Evolutionary conservation across 805 yeast genomes (phyloP).

Genomic region (Saccharomycopsis lassenensis): DNA sequence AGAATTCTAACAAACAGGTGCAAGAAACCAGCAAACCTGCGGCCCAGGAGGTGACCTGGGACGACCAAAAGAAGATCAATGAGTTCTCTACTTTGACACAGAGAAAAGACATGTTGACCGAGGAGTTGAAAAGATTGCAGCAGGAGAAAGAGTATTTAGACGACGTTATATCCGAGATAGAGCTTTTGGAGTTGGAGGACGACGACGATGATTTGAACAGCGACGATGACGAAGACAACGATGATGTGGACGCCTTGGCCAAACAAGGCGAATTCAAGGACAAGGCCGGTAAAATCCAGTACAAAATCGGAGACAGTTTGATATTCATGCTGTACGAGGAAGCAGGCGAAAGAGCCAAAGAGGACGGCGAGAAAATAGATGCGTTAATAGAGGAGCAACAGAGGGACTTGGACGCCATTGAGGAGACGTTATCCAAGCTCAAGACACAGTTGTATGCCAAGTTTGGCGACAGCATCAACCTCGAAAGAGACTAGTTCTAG

Average conservation of each 20-base stretch:
- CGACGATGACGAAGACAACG: slow-evolving; percentile 20
- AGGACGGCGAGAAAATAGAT: slow-evolving; percentile 45
- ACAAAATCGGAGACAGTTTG: slow-evolving; percentile 75
- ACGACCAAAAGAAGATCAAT: slow-evolving; percentile 84
- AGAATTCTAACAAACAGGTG: too few species aligned
- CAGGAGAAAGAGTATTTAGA: slow-evolving; percentile 81
- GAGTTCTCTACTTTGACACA: slow-evolving; percentile 74
- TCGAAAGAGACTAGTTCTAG: slow-evolving; percentile 39
- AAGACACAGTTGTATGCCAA: slow-evolving; percentile 74
- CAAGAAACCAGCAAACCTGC: too few species aligned
- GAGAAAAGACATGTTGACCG: slow-evolving; percentile 49
- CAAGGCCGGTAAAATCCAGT: slow-evolving; percentile 29
- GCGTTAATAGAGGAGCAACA: slow-evolving; percentile 36
- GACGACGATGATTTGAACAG: slow-evolving; percentile 28
- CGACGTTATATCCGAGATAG: slow-evolving; percentile 77
- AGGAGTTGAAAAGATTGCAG: slow-evolving; percentile 35
- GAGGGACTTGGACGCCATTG: slow-evolving; percentile 37
- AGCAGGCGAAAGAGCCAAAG: slow-evolving; percentile 59
- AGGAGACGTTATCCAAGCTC: slow-evolving; percentile 44
- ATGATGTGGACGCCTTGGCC: not conserved
- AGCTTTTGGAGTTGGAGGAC: slow-evolving; percentile 47
- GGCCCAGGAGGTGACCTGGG: slow-evolving; percentile 72
- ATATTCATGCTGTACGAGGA: slow-evolving; percentile 56
- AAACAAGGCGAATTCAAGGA: not conserved
- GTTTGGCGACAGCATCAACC: slow-evolving; percentile 80